Evolutionary conservation across 352 stramenopile genomes (phyloP), one percentile per base, ranked within the genome.

Genomic region (Phytophthora aleatoria): DNA sequence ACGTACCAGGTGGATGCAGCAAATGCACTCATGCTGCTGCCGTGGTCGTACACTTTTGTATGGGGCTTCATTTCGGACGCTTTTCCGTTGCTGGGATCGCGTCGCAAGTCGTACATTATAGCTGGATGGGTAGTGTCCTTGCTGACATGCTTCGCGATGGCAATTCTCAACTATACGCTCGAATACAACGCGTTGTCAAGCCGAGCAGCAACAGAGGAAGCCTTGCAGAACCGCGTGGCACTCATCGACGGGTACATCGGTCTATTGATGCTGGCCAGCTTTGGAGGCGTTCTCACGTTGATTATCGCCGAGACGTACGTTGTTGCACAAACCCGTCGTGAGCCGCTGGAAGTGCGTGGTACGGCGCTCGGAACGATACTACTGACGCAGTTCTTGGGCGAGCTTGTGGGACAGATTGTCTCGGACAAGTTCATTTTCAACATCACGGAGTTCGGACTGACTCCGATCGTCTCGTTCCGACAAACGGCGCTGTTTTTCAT

Each of bases 51-150:
- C 57, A 83, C 55, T 47, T 85, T 84, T 20, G 35, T 83, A 1
- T 61, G 76, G 43, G 77, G 80, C 16, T 88, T 89, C 44, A 50
- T 85, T 39, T 88, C 82, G 1, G 82, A 91, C 57, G 57, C 68
- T 7, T 42, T 85, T 10, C 66, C 79, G 0, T 49, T 91, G 35
- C 50, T 85, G 12, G 75, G 73, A n/a, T 68, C 63, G 26, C 58
- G 79, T 38, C 70, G 82, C 8, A 89, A 89, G 55, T 28, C 72
- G 3, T 91, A 89, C 63, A 81, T 89, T 30, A 58, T 91, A 3
- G 30, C 71, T 15, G 82, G 70, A 5, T 89, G 82, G 82, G 28
- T 63, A 15, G 39, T 81, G n/a, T 64, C 75, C 5, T 47, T 82
- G 5, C 16, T 84, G 3, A 50, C 75, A 10, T 77, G 81, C 35